Evolutionary conservation across 83 land plant genomes (phyloP).

Genomic region (Picea engelmannii): DNA sequence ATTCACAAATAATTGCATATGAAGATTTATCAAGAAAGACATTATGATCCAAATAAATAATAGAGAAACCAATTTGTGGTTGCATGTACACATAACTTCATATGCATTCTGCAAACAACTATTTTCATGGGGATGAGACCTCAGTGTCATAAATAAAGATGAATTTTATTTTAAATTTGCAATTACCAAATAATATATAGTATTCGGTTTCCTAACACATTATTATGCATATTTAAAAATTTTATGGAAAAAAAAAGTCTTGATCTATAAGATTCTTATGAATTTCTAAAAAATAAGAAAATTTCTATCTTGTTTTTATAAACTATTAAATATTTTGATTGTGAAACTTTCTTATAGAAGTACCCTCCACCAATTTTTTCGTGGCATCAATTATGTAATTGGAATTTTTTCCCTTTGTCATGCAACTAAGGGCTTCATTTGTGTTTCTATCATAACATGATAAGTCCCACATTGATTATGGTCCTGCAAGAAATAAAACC

Average conservation of each 20-base stretch:
- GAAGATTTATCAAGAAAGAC: neutral
- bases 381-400: slow-evolving; percentile 40
- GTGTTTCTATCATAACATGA: slow-evolving; percentile 35
- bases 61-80: neutral
- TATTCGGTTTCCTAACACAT: too few relatives aligned
- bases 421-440: slow-evolving; percentile 27
- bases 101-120: neutral
- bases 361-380: slow-evolving; percentile 30
- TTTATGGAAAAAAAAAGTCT: neutral
- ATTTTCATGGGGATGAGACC: neutral
- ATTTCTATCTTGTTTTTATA: neutral
- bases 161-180: neutral
- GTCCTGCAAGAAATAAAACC: slow-evolving; percentile 25
- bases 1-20: slow-evolving; percentile 36
- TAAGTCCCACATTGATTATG: slow-evolving; percentile 36
- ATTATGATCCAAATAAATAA: neutral
- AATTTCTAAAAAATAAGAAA: neutral
- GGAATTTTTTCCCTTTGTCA: slow-evolving; percentile 16
- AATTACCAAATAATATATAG: neutral
- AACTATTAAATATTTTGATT: neutral
- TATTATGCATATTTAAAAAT: neutral
- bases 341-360: neutral
- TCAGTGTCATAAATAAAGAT: neutral
- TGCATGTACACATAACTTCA: neutral
- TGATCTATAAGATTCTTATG: neutral